A percentile compares a stretch with the other conserved stretches of the same genome.
These are phyloP conservation scores for Lizonia empirigonia DNA, from an alignment of 2,329 filamentous ascomycete species.

Conservation along the genomic window DNA sequence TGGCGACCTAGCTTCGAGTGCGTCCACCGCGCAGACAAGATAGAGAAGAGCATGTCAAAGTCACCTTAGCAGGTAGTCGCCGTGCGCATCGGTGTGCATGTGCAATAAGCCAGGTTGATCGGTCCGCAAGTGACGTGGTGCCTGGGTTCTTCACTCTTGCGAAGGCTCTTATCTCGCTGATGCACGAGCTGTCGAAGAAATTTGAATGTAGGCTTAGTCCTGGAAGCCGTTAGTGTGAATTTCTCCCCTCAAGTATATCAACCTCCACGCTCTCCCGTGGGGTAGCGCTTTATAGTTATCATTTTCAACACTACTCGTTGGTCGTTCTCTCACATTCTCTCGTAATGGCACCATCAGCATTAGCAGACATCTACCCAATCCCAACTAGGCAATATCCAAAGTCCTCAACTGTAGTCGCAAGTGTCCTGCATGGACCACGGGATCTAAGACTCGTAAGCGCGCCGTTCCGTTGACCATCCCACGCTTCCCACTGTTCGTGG, in stretches of 20 bases:
- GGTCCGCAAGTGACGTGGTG: conserved; percentile 48
- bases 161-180: conserved; percentile 46
- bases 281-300: conserved; percentile 40
- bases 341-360: conserved; percentile 50
- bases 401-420: conserved; percentile 46
- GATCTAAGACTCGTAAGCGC: conserved; percentile 51
- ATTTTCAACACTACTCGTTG: conserved; percentile 29
- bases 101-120: conserved; percentile 44
- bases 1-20: conserved; percentile 44
- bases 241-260: conserved; percentile 45
- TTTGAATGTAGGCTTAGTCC: conserved; percentile 31
- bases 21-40: conserved; percentile 38
- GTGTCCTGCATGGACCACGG: conserved; percentile 51
- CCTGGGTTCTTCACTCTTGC: conserved; percentile 37
- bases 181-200: conserved; percentile 37
- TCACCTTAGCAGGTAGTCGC: conserved; percentile 36
- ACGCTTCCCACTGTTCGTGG: conserved; percentile 41
- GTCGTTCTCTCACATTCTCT: conserved; percentile 28
- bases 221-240: conserved; percentile 36
- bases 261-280: conserved; percentile 47
- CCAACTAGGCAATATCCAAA: conserved; percentile 48
- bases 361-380: conserved; percentile 49
- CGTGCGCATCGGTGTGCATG: conserved; percentile 44
- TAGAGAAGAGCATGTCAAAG: conserved; percentile 44
- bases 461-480: conserved; percentile 43